A percentile compares a stretch with the other conserved stretches of the same genome.
Evolutionary conservation across 805 yeast genomes (phyloP).

Genomic region (Tetrapisispora namnaoensis): DNA sequence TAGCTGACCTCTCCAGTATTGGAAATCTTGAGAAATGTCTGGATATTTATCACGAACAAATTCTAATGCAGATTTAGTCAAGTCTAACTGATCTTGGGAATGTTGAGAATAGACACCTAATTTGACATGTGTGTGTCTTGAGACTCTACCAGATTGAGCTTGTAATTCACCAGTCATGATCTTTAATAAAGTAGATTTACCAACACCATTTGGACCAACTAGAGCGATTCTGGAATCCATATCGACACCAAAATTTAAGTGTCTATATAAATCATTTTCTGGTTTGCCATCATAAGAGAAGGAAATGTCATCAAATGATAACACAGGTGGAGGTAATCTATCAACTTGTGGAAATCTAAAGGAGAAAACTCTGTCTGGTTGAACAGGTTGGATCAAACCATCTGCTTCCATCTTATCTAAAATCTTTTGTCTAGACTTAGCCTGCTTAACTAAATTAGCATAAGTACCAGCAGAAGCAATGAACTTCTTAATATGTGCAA

Average conservation of each 20-base stretch:
- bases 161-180: constrained; percentile 90
- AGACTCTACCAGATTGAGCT: constrained; percentile 90
- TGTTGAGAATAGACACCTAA: constrained; percentile 98
- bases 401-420: constrained; percentile 99
- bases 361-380: constrained; percentile 83
- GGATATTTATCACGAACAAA: constrained; percentile 94
- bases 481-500: constrained; percentile 94
- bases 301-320: constrained; percentile 90
- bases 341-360: constrained; percentile 93
- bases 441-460: constrained; percentile 97
- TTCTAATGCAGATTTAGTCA: constrained; percentile 90
- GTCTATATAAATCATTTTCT: constrained; percentile 81
- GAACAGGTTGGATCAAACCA: constrained; percentile 89
- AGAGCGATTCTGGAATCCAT: constrained; percentile 98
- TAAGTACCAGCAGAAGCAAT: constrained; percentile 99
- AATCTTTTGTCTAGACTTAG: constrained; percentile 98
- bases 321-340: constrained; percentile 96
- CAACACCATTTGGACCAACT: constrained; percentile 99
- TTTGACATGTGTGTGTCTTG: constrained; percentile 94
- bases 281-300: constrained; percentile 78
- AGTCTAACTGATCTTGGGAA: constrained; percentile 95
- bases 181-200: constrained; percentile 91
- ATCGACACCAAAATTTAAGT: constrained; percentile 95
- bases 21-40: constrained; percentile 89
- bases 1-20: constrained; percentile 95